Evolutionary conservation across 768 basidiomycete species (phyloP), one percentile per base, ranked within the genome.

Genomic region (Suillus subluteus): DNA sequence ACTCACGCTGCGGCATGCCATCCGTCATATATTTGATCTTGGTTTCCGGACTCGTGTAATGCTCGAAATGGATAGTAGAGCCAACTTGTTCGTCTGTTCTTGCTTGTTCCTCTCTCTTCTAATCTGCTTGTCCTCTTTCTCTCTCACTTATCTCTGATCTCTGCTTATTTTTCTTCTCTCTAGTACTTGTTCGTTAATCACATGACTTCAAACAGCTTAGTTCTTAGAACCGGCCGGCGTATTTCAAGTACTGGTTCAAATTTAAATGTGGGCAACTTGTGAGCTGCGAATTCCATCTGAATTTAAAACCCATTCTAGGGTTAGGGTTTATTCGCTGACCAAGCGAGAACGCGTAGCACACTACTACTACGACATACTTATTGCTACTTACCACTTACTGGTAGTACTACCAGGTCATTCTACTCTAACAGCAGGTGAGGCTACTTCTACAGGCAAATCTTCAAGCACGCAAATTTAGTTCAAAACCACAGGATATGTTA

Each of bases 11-110:
- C 32, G 99, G 85, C 95, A 99, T 98, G 82, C 98, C 98, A 75
- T 99, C 98, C 73, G 98, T 99, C 98, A 99, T 98, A 86, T 98
- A 99, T 79, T 99, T 99, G 86, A 99, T 99, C 74, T 92, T 90
- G 4, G 98, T 99, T 80, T 99, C 98, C 4, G 98, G 97, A 74
- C 95, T 92, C 7, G 98, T 99, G 79, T 97, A 96, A 78, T 99
- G 98, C 81, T 99, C 98, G 78, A 99, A 99, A 82, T 98, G 97
- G 72, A 99, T 98, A 8, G 93, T 93, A 76, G 99, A 99, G 8
- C 98, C 98, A 68, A 99, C 97, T 77, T 99, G 26, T 26, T 26
- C 26, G 26, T 26, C 26, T 26, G 26, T 26, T 26, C 26, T 26
- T 26, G 26, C 26, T 26, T 26, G 26, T 26, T 26, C 26, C 26